Conservation (phyloP, 2,329 filamentous ascomycete species). For the Arthrobotrys sphaeroides region DNA sequence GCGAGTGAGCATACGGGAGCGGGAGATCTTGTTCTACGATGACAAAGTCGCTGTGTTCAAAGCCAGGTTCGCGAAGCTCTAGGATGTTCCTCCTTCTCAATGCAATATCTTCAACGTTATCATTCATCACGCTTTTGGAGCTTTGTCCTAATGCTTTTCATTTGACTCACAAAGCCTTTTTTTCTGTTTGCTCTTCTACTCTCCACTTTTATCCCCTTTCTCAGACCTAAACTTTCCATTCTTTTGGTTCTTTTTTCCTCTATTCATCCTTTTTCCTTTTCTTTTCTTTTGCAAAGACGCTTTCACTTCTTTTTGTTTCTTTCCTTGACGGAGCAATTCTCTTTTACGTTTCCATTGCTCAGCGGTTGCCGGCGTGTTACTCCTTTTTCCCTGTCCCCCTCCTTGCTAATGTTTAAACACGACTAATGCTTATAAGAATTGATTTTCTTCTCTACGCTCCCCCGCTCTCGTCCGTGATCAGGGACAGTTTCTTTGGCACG, state of each 20-base stretch:
- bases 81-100: not conserved
- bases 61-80: slow-evolving; percentile 64
- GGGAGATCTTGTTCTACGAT: slow-evolving; percentile 85
- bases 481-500: not conserved
- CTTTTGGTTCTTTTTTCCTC: not conserved
- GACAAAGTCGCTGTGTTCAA: slow-evolving; percentile 84
- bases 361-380: slow-evolving; percentile 6
- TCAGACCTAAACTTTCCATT: not conserved
- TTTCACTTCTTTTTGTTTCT: not conserved
- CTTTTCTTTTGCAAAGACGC: not conserved
- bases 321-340: not conserved
- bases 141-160: not conserved
- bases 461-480: not conserved
- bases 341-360: not conserved
- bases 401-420: not conserved
- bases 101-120: not conserved
- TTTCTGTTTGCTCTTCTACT: not conserved
- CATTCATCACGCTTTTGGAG: not conserved
- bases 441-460: not conserved
- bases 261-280: not conserved
- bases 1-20: slow-evolving; percentile 68
- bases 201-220: not conserved
- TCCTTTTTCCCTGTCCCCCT: not conserved
- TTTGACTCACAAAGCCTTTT: not conserved
- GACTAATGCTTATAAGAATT: slow-evolving; percentile 19